Evolutionary conservation across 2,329 filamentous ascomycete genomes (phyloP).

Genomic region (Fusarium fujikuroi): DNA sequence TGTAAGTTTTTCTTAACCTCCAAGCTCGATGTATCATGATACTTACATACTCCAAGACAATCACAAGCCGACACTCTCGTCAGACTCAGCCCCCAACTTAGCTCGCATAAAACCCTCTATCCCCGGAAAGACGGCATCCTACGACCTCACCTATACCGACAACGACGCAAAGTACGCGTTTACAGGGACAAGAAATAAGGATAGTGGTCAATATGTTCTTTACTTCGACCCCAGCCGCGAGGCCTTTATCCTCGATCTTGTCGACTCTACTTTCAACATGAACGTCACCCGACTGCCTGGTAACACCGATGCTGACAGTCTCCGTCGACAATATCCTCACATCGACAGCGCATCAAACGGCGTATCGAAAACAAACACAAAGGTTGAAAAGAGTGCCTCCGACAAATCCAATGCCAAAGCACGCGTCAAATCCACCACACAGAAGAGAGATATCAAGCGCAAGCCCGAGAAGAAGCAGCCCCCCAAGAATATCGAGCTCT

Average conservation of each 20-base stretch:
- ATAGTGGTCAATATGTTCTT: constrained; percentile 71
- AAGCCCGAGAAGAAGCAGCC: constrained; percentile 52
- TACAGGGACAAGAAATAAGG: constrained; percentile 66
- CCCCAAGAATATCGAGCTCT: constrained; percentile 49
- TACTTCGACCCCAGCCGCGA: constrained; percentile 80
- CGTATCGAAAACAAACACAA: constrained; percentile 28
- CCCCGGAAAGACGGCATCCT: constrained; percentile 61
- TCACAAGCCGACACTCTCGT: constrained; percentile 66
- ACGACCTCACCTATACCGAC: constrained; percentile 66
- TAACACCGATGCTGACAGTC: constrained; percentile 69
- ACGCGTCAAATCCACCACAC: constrained; percentile 38
- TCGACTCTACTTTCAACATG: constrained; percentile 88
- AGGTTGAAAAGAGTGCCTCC: constrained; percentile 12
- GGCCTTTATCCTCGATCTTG: constrained; percentile 82
- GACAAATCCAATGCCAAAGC: constrained; percentile 43
- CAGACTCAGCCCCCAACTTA: constrained; percentile 58
- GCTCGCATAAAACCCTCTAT: constrained; percentile 64
- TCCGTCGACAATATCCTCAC: constrained; percentile 75
- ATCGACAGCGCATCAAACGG: constrained; percentile 55
- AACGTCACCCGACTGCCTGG: constrained; percentile 79
- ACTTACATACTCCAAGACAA: constrained; percentile 61
- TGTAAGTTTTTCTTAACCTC: constrained; percentile 59
- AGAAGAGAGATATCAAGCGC: constrained; percentile 47
- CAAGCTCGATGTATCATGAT: background rate
- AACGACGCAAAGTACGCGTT: constrained; percentile 68